Evolutionary conservation across 2,329 filamentous ascomycete genomes (phyloP), one percentile per base, ranked within the genome.

Genomic region (Verticillium longisporum): DNA sequence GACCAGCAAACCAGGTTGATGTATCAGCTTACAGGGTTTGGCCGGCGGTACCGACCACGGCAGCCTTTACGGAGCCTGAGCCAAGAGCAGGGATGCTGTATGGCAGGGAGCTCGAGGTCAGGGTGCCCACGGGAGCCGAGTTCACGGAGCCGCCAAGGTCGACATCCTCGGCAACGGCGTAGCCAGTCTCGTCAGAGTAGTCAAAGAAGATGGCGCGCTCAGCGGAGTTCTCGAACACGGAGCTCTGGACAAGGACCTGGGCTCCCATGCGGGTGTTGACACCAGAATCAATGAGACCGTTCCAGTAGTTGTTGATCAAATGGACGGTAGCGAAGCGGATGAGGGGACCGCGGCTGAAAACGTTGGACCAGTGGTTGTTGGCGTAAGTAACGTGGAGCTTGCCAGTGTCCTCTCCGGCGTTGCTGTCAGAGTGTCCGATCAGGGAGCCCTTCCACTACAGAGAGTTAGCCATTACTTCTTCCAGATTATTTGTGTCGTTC

Each of bases 311-410:
- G 63, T 72, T 73, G 62, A 71, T 72, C 60, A 77, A 65, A 68
- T 88, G 85, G 7, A 78, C 84, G 7, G 83, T 87, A 10, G 85
- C 85, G 72, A 88, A 88, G 64, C 85, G 83, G 67, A 87, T 71
- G 3, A 80, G 83, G 1, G 86, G 86, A 0, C 74, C 75, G 61
- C 85, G 85, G 26, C 81, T 85, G 76, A 86, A 83, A 65, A 88
- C 72, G 72, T 88, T 87, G 64, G 72, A 66, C 74, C 78, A 87
- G 76, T 83, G 77, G 78, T 88, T 88, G 75, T 86, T 81, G 72
- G 79, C 77, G 69, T 84, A 85, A 31, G 85, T 88, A 32, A 88
- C 76, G 66, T 75, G 80, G 15, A 88, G 74, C 66, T 82, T 78
- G 63, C 85, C 85, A 3, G 70, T 82, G 68, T 88, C 85, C 66